Base-by-base conservation (phyloP, 441 rosid species). In the Populus trichocarpa region DNA sequence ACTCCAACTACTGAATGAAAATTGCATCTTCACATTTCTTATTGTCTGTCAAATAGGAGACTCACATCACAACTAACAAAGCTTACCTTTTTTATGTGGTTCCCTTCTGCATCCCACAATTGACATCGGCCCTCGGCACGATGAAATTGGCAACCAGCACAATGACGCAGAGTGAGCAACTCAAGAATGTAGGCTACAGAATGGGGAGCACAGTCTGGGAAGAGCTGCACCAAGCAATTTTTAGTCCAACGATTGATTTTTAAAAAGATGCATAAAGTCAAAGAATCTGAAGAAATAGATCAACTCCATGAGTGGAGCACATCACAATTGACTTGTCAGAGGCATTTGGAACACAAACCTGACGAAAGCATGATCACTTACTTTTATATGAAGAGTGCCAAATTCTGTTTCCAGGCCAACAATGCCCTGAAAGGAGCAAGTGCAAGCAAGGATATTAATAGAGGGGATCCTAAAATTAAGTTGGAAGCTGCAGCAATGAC, bases 201-300 rank as follows among this genome's bases (percentile, higher is more conserved):
- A 82, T 83, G 87, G 25, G 99, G 99, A 71, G 99, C 96, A 76
- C 96, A 91, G 72, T 92, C 98, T 20, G 98, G 98, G 77, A 89
- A 89, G 76, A 96, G 98, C 98, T 94, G 91, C 91, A 83, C 67
- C 71, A 70, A 70, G 67, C 70, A 69, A 74, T 23, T 76, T 76
- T 32, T 11, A 16, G 8, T 10, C 59, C 59, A 72, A 12, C 25
- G 33, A 23, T 9, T 26, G 2, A 76, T 40, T 67, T 28, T 53
- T 69, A 79, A 63, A 14, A 57, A 2, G 68, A 59, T 23, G 28
- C 30, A 23, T 14, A 68, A 32, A 38, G 69, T 25, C 13, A 0
- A 28, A 32, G n/a, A 22, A 63, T n/a, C 40, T 23, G 38, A 38
- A 10, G 46, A 26, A 42, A 77, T 25, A 63, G 67, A n/a, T 57